Evolutionary conservation across 257 asterid species (phyloP).

Genomic region (Oldenlandia corymbosa): DNA sequence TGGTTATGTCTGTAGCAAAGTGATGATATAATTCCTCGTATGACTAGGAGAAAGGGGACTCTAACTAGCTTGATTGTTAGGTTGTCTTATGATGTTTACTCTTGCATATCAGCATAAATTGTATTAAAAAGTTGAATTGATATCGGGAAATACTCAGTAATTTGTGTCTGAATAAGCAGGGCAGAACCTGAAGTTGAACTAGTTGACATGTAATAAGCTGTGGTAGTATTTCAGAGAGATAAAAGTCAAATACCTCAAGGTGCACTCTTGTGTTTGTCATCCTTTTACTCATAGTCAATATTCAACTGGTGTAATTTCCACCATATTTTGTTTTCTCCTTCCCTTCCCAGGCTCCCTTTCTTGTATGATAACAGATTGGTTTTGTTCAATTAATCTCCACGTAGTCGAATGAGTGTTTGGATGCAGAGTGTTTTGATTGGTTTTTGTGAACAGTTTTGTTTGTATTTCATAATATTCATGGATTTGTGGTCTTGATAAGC

Average conservation of each 20-base stretch:
- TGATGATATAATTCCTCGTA: no score
- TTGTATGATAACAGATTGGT: not conserved
- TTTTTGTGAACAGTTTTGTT: not conserved
- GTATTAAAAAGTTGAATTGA: not conserved
- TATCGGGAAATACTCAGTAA: no score
- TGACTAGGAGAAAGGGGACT: not conserved
- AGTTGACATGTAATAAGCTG: not conserved
- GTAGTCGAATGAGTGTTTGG: not conserved
- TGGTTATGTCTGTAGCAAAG: not conserved
- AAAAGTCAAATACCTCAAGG: not conserved
- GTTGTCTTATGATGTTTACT: not conserved
- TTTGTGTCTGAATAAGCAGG: not conserved
- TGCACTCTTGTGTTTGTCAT: not conserved
- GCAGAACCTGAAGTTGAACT: not conserved
- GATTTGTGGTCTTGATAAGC: not conserved
- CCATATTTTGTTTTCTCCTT: not conserved
- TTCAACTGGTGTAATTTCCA: not conserved
- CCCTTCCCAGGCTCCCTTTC: not conserved
- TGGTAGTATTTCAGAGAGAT: not conserved
- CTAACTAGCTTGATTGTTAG: not conserved
- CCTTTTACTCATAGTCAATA: not conserved
- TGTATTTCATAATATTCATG: not conserved
- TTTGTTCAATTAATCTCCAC: not conserved
- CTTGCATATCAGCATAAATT: not conserved
- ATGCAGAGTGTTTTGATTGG: not conserved